phyloP scores from a whole-genome alignment of 352 stramenopile genomes.

The Phytophthora sansomeana region DNA sequence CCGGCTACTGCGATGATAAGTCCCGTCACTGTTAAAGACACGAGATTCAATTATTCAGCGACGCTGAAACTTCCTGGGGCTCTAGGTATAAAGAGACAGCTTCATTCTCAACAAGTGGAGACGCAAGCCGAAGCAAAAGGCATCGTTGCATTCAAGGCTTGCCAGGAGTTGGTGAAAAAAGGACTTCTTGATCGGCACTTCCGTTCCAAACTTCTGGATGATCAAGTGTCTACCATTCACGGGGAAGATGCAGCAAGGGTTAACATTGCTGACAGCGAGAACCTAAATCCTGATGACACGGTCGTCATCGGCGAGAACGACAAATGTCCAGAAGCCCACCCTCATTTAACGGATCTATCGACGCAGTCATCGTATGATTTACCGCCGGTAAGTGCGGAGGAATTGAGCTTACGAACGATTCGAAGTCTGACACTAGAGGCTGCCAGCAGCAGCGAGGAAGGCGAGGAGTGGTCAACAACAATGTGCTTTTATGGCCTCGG shows the following conservation, averaged over 20 bases:
- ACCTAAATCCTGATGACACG: constrained; percentile 34
- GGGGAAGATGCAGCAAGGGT: constrained; percentile 18
- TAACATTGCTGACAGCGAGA: constrained; percentile 7
- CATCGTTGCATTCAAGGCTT: constrained; percentile 86
- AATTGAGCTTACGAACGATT: constrained; percentile 76
- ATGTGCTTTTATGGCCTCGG: constrained; percentile 87
- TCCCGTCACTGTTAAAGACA: constrained; percentile 17
- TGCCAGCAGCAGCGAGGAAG: constrained; percentile 33
- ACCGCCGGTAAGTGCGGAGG: constrained; percentile 73
- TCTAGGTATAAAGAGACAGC: constrained; percentile 69
- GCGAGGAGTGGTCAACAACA: constrained; percentile 51
- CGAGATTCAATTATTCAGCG: constrained; percentile 67
- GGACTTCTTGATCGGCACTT: constrained; percentile 78
- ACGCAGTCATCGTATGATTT: constrained; percentile 89
- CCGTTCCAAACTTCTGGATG: constrained; percentile 70
- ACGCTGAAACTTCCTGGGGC: constrained; percentile 67
- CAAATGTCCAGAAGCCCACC: constrained; percentile 11
- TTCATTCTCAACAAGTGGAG: constrained; percentile 69
- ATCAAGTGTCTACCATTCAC: constrained; percentile 53
- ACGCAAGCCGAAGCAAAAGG: constrained; percentile 74
- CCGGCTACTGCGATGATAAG: neutral
- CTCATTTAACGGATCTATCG: constrained; percentile 70
- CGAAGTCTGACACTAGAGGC: constrained; percentile 51
- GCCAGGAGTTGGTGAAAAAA: constrained; percentile 73
- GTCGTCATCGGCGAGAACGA: constrained; percentile 46